phyloP scores from a whole-genome alignment of 768 basidiomycete genomes.

The Mycena albidolilacea region DNA sequence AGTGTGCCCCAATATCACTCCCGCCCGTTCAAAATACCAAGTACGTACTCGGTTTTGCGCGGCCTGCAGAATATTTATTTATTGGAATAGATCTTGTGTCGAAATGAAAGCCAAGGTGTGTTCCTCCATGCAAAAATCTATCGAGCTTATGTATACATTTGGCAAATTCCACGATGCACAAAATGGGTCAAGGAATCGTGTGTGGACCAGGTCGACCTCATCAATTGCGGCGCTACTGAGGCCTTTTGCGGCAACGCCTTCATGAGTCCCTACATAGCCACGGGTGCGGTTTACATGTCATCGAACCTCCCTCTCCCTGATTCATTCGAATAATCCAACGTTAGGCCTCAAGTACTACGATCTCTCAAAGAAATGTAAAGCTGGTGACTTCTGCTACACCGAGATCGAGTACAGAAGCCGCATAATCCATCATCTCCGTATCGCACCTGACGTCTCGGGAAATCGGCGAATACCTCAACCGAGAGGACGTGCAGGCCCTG shows the following conservation, averaged over 20 bases:
- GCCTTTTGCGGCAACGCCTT: constrained; percentile 54
- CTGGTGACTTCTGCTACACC: constrained; percentile 11
- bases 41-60: not conserved
- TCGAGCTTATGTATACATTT: not conserved
- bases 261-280: constrained; percentile 42
- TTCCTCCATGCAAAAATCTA: not conserved
- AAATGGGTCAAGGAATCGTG: constrained; percentile 57
- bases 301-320: not conserved
- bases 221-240: constrained; percentile 50
- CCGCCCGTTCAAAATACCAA: constrained; percentile 54
- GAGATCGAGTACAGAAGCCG: constrained; percentile 2
- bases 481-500: constrained; percentile 23
- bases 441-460: not conserved
- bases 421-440: not conserved
- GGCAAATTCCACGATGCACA: constrained; percentile 60
- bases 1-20: constrained; percentile 50
- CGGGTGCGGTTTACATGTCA: not conserved
- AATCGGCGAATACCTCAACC: constrained; percentile 33
- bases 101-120: constrained; percentile 58
- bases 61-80: too few species aligned
- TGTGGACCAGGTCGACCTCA: constrained; percentile 57
- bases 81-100: constrained; percentile 51
- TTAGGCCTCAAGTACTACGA: constrained; percentile 32
- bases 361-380: constrained; percentile 18
- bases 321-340: not conserved